Base-by-base conservation (phyloP, 2,329 filamentous ascomycete species). In the Elsinoe perseae region DNA sequence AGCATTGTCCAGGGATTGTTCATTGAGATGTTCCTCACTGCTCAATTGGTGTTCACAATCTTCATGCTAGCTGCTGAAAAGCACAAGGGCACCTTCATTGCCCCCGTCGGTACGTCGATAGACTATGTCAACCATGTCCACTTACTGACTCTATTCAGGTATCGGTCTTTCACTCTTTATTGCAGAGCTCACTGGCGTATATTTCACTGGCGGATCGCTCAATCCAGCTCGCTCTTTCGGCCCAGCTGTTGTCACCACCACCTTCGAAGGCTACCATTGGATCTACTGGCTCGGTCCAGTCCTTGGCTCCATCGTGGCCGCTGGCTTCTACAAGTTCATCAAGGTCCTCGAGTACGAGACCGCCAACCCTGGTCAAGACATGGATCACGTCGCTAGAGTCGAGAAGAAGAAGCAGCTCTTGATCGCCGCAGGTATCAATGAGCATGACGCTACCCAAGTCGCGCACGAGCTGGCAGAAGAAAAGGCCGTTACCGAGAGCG, bases 111-210 rank as follows among this genome's bases (percentile, higher is more conserved):
- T 52, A 36, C 28, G 48, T 34, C 10, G 8, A n/a, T 10, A 20
- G 8, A 67, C 54, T 66, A 90, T 62, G 87, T 85, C 1, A 68
- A 4, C 14, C 10, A n/a, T 2, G 23, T 87, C 56, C 20, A 60
- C 59, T 14, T 14, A 54, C 30, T 32, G 18, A 52, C 30, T 21
- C 23, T 34, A 20, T 36, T 7, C 27, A 43, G 58, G 59, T 16
- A 75, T 75, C 54, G 73, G 74, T 2, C 67, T 76, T 27, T 66
- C 73, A 38, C 68, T 77, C 0, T 78, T 77, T 64, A 68, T 77
- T 48, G 70, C 73, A 25, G 73, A 77, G 58, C 64, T 78, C 50
- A 57, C 64, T 12, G 66, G 67, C 14, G 63, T 65, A 56, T 73
- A 67, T 57, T 76, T 71, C 62, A 76, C 63, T 23, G 59, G 62